These are phyloP conservation scores for Monosporascus sp. DNA, from an alignment of 2,329 filamentous ascomycete species.

Conservation along the genomic window DNA sequence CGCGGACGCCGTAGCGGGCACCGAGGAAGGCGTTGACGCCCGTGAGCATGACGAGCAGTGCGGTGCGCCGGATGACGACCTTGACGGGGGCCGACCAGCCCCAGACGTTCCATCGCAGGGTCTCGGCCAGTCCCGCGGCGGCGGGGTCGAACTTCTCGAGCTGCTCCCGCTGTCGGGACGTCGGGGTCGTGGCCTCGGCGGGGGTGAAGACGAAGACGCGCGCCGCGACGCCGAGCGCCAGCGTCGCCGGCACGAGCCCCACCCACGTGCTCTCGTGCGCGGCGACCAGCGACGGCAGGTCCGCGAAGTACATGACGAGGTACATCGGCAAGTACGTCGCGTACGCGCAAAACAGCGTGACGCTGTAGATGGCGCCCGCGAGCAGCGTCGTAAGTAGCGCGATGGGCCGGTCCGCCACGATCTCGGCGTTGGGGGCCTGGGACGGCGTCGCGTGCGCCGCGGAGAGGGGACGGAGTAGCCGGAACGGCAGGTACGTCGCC, in stretches of 20 bases:
- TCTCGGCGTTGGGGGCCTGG: slow-evolving; percentile 54
- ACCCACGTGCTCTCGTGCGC: slow-evolving; percentile 60
- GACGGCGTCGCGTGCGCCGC: slow-evolving; percentile 54
- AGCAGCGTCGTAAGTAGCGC: slow-evolving; percentile 62
- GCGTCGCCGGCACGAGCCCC: slow-evolving; percentile 53
- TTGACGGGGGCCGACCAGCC: slow-evolving; percentile 60
- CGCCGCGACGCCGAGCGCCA: slow-evolving; percentile 62
- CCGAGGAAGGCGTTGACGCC: slow-evolving; percentile 58
- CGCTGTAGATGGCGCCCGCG: slow-evolving; percentile 66
- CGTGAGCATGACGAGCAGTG: slow-evolving; percentile 52
- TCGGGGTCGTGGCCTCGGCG: slow-evolving; percentile 49
- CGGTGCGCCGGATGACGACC: slow-evolving; percentile 60
- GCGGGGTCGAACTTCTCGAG: slow-evolving; percentile 54
- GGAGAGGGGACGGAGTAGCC: slow-evolving; percentile 64
- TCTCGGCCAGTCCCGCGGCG: slow-evolving; percentile 62
- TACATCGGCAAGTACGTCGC: slow-evolving; percentile 64
- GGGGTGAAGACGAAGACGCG: slow-evolving; percentile 74
- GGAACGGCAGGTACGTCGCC: slow-evolving; percentile 68
- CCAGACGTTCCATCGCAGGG: slow-evolving; percentile 67
- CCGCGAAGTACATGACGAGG: slow-evolving; percentile 72
- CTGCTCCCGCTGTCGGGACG: slow-evolving; percentile 42
- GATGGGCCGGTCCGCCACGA: slow-evolving; percentile 58
- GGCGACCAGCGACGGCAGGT: slow-evolving; percentile 61
- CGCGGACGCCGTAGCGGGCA: slow-evolving; percentile 60
- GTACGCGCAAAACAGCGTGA: slow-evolving; percentile 66